Evolutionary conservation across 2,329 filamentous ascomycete species (phyloP).

Genomic region (Colletotrichum filicis): DNA sequence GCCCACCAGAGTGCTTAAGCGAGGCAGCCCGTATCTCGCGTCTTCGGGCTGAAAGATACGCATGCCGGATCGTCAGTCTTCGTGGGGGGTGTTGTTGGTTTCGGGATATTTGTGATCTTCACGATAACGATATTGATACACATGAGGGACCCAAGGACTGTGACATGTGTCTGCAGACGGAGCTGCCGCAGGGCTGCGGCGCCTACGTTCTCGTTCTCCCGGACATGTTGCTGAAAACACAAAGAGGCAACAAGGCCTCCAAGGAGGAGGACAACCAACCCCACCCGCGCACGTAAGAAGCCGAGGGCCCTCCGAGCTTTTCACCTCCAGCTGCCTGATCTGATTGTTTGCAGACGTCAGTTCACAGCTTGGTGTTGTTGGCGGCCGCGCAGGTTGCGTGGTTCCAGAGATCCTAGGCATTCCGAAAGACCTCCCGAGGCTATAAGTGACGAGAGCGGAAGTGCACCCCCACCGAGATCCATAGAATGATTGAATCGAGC

Average conservation of each 20-base stretch:
- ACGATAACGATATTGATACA: background rate
- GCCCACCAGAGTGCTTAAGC: background rate
- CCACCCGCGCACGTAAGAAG: conserved; percentile 25
- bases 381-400: background rate
- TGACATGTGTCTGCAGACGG: conserved; percentile 8
- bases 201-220: background rate
- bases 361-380: background rate
- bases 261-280: background rate
- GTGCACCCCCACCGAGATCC: background rate
- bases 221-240: conserved; percentile 24
- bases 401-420: background rate
- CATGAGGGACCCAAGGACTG: background rate
- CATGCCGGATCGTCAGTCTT: background rate
- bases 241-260: conserved; percentile 16
- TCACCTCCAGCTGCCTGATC: background rate
- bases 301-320: conserved; percentile 17
- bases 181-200: conserved; percentile 23
- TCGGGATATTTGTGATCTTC: conserved; percentile 2
- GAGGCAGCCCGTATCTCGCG: background rate
- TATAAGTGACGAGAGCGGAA: conserved; percentile 3
- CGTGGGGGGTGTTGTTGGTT: background rate
- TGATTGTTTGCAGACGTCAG: conserved; percentile 13
- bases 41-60: conserved; percentile 5
- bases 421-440: background rate
- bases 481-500: background rate